phyloP scores from a whole-genome alignment of 208 protist species.

The Trypanosomatidae sp. region DNA sequence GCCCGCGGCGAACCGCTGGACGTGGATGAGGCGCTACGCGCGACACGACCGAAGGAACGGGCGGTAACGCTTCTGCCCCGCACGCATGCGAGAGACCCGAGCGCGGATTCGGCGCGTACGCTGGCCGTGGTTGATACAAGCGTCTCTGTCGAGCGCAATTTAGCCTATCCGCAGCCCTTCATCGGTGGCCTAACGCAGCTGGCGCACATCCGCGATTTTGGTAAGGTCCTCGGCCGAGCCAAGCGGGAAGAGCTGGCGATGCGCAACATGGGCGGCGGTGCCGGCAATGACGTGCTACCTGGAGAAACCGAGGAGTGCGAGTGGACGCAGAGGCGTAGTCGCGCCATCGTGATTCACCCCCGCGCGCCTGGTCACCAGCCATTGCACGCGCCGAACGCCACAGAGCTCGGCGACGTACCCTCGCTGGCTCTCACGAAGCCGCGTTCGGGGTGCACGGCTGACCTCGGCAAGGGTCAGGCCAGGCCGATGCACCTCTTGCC shows the following conservation, averaged over 20 bases:
- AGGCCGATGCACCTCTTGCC: slow-evolving; percentile 31
- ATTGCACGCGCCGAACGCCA: slow-evolving; percentile 43
- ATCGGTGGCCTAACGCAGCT: slow-evolving; percentile 44
- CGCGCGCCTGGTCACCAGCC: slow-evolving; percentile 59
- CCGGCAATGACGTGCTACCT: slow-evolving; percentile 3
- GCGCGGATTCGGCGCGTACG: neutral
- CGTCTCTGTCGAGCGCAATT: slow-evolving; percentile 64
- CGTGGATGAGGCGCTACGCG: slow-evolving; percentile 48
- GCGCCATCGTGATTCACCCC: slow-evolving; percentile 50
- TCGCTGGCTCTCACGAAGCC: slow-evolving; percentile 57
- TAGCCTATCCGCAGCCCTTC: slow-evolving; percentile 41
- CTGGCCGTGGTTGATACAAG: slow-evolving; percentile 28
- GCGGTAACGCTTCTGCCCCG: slow-evolving; percentile 36
- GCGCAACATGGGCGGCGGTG: slow-evolving; percentile 5
- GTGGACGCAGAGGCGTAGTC: slow-evolving; percentile 33
- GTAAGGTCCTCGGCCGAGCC: slow-evolving; percentile 43
- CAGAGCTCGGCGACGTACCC: slow-evolving; percentile 68
- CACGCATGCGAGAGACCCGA: neutral
- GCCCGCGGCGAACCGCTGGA: slow-evolving; percentile 35
- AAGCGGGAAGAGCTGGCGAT: slow-evolving; percentile 29
- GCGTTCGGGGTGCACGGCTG: slow-evolving; percentile 28
- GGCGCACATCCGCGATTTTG: slow-evolving; percentile 45
- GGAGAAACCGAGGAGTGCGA: slow-evolving; percentile 18
- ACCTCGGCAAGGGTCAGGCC: slow-evolving; percentile 42
- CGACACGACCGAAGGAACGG: slow-evolving; percentile 41